Conservation (phyloP, 305 asterid genomes). For the Fraxinus dipetala region DNA sequence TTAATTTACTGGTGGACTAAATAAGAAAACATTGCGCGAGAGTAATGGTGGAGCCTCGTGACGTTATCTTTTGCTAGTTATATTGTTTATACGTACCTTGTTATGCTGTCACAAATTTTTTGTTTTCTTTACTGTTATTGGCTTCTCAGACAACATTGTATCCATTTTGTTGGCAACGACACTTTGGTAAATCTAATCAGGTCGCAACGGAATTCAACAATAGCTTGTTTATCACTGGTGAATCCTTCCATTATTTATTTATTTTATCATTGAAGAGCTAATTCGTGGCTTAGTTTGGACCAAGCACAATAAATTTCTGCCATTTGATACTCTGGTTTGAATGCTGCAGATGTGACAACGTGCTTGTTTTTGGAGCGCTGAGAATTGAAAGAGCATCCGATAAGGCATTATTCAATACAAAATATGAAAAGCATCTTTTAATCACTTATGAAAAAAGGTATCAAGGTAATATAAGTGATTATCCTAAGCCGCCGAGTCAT, state of each 20-base stretch:
- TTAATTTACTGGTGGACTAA: constrained; percentile 91
- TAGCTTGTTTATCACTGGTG: neutral
- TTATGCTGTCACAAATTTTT: constrained; percentile 26
- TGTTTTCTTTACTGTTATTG: constrained; percentile 23
- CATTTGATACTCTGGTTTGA: neutral
- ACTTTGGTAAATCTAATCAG: neutral
- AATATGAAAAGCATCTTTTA: neutral
- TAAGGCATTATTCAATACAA: neutral
- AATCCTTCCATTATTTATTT: neutral
- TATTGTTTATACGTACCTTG: constrained; percentile 39
- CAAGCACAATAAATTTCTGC: neutral
- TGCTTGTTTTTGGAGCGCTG: neutral
- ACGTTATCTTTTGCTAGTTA: constrained; percentile 25
- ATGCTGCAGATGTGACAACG: neutral
- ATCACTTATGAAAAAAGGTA: neutral
- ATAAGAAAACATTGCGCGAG: constrained; percentile 31
- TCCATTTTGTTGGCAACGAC: neutral
- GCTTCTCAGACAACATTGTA: constrained; percentile 26
- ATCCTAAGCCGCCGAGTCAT: neutral
- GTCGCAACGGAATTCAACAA: neutral
- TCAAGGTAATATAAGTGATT: neutral
- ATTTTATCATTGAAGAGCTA: neutral
- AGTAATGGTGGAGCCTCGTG: constrained; percentile 25
- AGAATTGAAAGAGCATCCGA: neutral
- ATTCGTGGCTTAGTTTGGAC: neutral